Base-by-base conservation (phyloP, 176 grass and related monocot genomes). In the Oropetium thomaeum region DNA sequence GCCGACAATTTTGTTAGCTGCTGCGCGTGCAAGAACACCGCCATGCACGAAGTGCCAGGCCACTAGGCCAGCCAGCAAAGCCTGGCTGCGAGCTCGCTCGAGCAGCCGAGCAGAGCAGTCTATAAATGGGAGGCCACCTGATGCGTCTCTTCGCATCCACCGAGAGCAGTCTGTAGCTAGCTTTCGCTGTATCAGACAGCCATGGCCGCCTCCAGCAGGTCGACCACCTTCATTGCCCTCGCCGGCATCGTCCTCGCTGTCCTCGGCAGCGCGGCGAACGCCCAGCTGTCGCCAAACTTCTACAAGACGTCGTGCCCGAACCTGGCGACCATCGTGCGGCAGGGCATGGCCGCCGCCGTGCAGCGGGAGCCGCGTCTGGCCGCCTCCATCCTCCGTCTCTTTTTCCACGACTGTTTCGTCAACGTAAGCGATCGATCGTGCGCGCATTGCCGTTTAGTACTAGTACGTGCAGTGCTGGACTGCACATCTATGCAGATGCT, bases 371-470 rank as follows among this genome's bases (percentile, higher is more conserved):
- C 29, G 15, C 73, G 93, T 40, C 88, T 96, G 93, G 92, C 76
- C 8, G 92, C 92, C 0, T 93, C 88, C 26, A 90, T 97, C 27
- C 82, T 97, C 45, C 85, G 93, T 37, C 49, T 97, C n/a, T 86
- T 87, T 76, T 97, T 93, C 83, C 93, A 97, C 70, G 93, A 97
- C 62, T 97, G 93, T 77, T 97, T 97, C 60, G 88, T 89, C 62
- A 90, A 97, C 81, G 93, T 96, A 32, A 63, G 31, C 31, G 8
- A 10, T 0, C 74, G 74, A 7, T 7, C 35, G 35, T 37, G 35
- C 35, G 7, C 35, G 7, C 35, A 37, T 7, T 37, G 35, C 35
- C 35, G n/a, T n/a, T n/a, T n/a, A n/a, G n/a, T 7, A 49, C 3
- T 38, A 38, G 35, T 38, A 8, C 35, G 35, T 38, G 35, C 35